Percentiles rank a stretch among this genome's conserved stretches.
Evolutionary conservation across 169 alveolate species (phyloP).

Genomic region (Cryptosporidium sp.): DNA sequence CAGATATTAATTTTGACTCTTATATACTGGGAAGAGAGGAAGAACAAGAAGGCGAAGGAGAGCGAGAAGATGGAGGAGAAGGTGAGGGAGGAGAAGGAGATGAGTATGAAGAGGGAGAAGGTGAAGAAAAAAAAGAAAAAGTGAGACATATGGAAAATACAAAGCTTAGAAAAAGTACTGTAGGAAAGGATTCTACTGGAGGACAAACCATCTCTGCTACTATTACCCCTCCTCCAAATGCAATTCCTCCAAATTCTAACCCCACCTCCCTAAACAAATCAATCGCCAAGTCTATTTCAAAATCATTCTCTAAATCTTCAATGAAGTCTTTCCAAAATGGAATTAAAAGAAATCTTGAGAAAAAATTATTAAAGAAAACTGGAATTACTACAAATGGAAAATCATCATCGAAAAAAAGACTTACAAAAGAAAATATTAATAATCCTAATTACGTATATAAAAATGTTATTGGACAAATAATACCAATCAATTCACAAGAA

Average conservation of each 20-base stretch:
- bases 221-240: too few species aligned
- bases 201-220: neutral
- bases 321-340: slow-evolving; percentile 58
- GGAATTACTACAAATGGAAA: neutral
- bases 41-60: neutral
- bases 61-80: too few species aligned
- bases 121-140: too few species aligned
- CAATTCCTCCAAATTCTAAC: neutral
- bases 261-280: slow-evolving; percentile 15
- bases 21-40: neutral
- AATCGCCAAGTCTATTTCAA: slow-evolving; percentile 17
- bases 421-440: neutral
- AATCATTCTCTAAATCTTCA: slow-evolving; percentile 37
- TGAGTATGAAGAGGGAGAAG: too few species aligned
- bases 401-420: neutral
- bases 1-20: neutral
- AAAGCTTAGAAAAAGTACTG: too few species aligned
- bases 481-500: slow-evolving; percentile 15
- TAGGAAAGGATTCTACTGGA: too few species aligned
- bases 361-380: slow-evolving; percentile 2
- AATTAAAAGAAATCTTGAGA: slow-evolving; percentile 23
- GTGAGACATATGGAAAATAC: too few species aligned
- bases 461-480: slow-evolving; percentile 24
- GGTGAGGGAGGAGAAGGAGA: too few species aligned
- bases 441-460: slow-evolving; percentile 1